Evolutionary conservation across 495 filamentous ascomycete species (phyloP).

Genomic region (Mycothermus thermophilus): DNA sequence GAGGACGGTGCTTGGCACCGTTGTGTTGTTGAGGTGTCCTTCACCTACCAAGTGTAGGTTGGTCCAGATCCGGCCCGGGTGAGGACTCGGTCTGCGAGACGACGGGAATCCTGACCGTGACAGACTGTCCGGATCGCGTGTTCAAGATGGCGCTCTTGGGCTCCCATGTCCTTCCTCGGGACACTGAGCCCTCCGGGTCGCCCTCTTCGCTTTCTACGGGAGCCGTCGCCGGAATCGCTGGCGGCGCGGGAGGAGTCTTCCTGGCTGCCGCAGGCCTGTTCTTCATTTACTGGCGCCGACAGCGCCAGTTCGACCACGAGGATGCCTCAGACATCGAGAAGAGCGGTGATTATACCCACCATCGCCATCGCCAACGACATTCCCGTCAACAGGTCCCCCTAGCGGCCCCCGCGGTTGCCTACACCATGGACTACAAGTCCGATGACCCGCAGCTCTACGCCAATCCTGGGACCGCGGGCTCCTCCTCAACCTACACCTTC

Average conservation of each 20-base stretch:
- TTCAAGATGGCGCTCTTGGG: constrained; percentile 1
- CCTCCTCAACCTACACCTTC: constrained; percentile 13
- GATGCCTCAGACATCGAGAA: constrained; percentile 8
- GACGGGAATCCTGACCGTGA: too few species aligned
- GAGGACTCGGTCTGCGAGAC: constrained; percentile 5
- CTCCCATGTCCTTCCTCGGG: constrained; percentile 11
- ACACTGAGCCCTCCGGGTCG: constrained; percentile 4
- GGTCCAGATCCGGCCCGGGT: constrained; percentile 5
- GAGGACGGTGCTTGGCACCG: constrained; percentile 6
- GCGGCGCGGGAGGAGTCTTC: constrained; percentile 26
- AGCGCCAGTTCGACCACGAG: constrained; percentile 17
- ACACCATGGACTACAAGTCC: constrained; percentile 23
- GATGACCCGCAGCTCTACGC: constrained; percentile 11
- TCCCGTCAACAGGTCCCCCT: too few species aligned
- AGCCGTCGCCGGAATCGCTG: constrained; percentile 32
- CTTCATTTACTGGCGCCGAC: constrained; percentile 27
- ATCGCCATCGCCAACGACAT: too few species aligned
- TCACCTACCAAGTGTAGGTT: neutral
- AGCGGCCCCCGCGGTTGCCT: constrained; percentile 11
- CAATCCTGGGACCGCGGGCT: neutral
- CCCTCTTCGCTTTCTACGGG: constrained; percentile 28
- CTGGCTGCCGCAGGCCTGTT: constrained; percentile 26
- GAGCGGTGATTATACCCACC: too few species aligned
- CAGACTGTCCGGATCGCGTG: too few species aligned
- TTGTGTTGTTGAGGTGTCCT: too few species aligned